Evolutionary conservation across 139 green algal species (phyloP).

Genomic region (Chlorella vulgaris): DNA sequence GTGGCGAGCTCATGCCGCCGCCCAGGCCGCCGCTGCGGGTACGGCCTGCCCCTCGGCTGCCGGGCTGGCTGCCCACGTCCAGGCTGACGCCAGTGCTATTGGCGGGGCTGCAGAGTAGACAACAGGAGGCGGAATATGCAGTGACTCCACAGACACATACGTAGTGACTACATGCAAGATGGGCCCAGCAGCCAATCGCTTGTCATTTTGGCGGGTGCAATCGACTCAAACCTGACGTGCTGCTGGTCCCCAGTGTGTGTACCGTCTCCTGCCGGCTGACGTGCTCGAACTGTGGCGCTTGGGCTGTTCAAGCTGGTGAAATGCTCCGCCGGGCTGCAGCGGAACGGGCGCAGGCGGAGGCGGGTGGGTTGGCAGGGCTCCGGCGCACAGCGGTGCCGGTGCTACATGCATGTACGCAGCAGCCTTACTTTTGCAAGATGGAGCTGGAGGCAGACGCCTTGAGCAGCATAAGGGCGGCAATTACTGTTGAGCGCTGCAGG

Average conservation of each 20-base stretch:
- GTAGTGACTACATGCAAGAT: neutral
- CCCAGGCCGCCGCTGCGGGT: neutral
- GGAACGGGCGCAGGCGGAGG: neutral
- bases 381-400: no score
- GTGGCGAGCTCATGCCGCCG: neutral
- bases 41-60: neutral
- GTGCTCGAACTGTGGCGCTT: slow-evolving; percentile 2
- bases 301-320: slow-evolving; percentile 20
- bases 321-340: slow-evolving; percentile 4
- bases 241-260: slow-evolving; percentile 13
- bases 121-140: neutral
- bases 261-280: slow-evolving; percentile 8
- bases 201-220: no score
- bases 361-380: no score
- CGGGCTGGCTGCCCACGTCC: neutral
- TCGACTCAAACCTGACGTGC: neutral
- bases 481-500: neutral
- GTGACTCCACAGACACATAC: no score
- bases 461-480: neutral
- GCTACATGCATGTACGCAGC: neutral
- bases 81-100: neutral
- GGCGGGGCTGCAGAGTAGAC: neutral
- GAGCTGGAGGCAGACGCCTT: neutral
- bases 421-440: slow-evolving; percentile 15
- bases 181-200: neutral